These are phyloP conservation scores for Pseudozyma tsukubaensis DNA, from an alignment of 1,284 basidiomycete species.

Conservation along the genomic window DNA sequence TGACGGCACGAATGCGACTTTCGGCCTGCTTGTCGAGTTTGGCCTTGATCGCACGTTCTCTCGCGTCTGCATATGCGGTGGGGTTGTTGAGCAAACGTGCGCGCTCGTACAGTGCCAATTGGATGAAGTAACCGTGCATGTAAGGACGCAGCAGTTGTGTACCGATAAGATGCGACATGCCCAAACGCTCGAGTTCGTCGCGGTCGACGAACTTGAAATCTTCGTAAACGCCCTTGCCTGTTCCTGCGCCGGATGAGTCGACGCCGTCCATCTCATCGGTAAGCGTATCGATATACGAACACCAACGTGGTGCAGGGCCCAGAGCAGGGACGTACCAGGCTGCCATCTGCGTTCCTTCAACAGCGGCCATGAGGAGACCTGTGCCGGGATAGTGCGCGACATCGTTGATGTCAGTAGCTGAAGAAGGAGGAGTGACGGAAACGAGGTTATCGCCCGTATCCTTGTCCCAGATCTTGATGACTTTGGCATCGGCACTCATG, in stretches of 20 bases:
- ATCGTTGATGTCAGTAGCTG: constrained; percentile 78
- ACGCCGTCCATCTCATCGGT: constrained; percentile 84
- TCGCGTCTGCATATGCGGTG: constrained; percentile 92
- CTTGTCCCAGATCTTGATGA: constrained; percentile 75
- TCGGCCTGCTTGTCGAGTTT: constrained; percentile 94
- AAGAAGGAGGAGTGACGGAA: constrained; percentile 88
- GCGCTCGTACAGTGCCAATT: constrained; percentile 93
- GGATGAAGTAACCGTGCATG: constrained; percentile 99
- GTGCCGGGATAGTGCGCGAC: constrained; percentile 66
- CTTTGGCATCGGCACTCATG: constrained; percentile 65
- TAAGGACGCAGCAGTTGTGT: constrained; percentile 96
- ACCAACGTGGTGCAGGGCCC: constrained; percentile 96
- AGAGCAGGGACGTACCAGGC: constrained; percentile 87
- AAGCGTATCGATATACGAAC: constrained; percentile 95
- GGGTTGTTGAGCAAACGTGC: constrained; percentile 96
- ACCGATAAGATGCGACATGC: constrained; percentile 90
- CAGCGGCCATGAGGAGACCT: constrained; percentile 64
- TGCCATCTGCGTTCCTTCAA: constrained; percentile 66
- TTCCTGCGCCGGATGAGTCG: constrained; percentile 73
- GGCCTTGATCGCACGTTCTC: constrained; percentile 85
- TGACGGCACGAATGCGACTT: constrained; percentile 79
- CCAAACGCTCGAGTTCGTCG: constrained; percentile 78
- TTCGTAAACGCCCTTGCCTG: constrained; percentile 77
- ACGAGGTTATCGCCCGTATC: constrained; percentile 81
- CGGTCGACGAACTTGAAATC: constrained; percentile 98